These are phyloP conservation scores for Sporothrix inflata DNA, from an alignment of 2,329 filamentous ascomycete genomes.

Conservation along the genomic window DNA sequence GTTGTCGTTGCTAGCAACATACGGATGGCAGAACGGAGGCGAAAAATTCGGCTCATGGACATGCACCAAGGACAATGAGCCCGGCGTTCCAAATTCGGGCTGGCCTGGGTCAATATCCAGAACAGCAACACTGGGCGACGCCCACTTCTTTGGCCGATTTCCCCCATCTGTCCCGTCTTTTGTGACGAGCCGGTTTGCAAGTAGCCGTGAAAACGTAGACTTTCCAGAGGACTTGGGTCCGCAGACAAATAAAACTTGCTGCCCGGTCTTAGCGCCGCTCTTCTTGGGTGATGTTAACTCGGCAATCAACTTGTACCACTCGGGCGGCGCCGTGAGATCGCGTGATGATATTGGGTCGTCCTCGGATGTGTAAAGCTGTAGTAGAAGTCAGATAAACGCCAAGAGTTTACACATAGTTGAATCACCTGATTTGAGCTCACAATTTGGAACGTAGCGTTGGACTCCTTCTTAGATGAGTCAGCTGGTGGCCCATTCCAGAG, in stretches of 20 bases:
- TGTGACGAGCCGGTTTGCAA: conserved; percentile 70
- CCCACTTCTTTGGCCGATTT: conserved; percentile 32
- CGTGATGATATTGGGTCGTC: conserved; percentile 48
- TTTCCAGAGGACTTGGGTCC: conserved; percentile 76
- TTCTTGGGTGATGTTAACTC: conserved; percentile 46
- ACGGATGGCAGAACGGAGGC: conserved; percentile 67
- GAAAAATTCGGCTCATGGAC: conserved; percentile 65
- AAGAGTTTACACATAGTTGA: neutral
- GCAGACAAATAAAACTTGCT: conserved; percentile 59
- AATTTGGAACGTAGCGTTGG: conserved; percentile 29
- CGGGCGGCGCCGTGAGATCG: conserved; percentile 58
- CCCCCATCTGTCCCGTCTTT: conserved; percentile 36
- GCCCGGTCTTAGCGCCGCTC: conserved; percentile 36
- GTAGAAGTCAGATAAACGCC: neutral
- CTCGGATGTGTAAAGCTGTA: conserved; percentile 58
- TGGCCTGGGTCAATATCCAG: conserved; percentile 79
- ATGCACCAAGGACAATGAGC: conserved; percentile 68
- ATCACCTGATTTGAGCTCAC: neutral
- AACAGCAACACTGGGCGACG: conserved; percentile 53
- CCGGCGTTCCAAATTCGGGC: conserved; percentile 72
- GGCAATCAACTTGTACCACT: conserved; percentile 64
- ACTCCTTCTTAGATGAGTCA: conserved; percentile 60
- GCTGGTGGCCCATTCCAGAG: conserved; percentile 61
- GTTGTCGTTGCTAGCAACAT: conserved; percentile 36
- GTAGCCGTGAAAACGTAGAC: conserved; percentile 70